These are phyloP conservation scores for Hemileia vastatrix DNA, from an alignment of 1,284 basidiomycete genomes.

Conservation along the genomic window DNA sequence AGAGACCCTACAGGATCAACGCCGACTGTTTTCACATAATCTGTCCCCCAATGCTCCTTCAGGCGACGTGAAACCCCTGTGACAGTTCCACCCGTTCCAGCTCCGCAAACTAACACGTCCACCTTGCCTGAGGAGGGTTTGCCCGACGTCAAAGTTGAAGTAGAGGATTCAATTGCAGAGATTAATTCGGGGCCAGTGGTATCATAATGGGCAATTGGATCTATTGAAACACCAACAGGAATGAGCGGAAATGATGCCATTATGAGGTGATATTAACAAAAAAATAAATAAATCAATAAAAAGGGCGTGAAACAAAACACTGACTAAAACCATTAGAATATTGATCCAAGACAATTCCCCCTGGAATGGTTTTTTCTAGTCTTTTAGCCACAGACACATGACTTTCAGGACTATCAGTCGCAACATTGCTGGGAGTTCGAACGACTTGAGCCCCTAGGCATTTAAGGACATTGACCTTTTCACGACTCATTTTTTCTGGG, in stretches of 20 bases:
- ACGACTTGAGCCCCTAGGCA: constrained; percentile 89
- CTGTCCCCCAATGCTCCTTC: constrained; percentile 53
- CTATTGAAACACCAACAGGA: constrained; percentile 10
- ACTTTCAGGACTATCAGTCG: constrained; percentile 72
- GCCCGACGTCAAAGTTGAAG: constrained; percentile 28
- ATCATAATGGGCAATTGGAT: constrained; percentile 78
- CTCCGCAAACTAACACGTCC: constrained; percentile 73
- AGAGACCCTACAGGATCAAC: constrained; percentile 90
- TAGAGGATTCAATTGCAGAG: constrained; percentile 43
- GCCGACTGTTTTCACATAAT: constrained; percentile 62
- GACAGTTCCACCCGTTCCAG: constrained; percentile 90
- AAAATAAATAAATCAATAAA: neutral
- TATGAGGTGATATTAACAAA: neutral
- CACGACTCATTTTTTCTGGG: constrained; percentile 92
- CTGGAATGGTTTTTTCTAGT: constrained; percentile 66
- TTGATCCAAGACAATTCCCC: constrained; percentile 85
- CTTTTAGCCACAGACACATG: constrained; percentile 80
- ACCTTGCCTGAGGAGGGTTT: constrained; percentile 53
- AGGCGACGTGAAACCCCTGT: constrained; percentile 75
- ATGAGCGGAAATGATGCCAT: neutral
- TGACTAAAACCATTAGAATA: constrained; percentile 57
- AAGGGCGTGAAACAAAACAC: constrained; percentile 24
- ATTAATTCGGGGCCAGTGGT: constrained; percentile 84
- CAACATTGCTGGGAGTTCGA: constrained; percentile 82
- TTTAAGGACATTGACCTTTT: constrained; percentile 85